Evolutionary conservation across 2,329 filamentous ascomycete species (phyloP), one percentile per base, ranked within the genome.

Genomic region (Colletotrichum gloeosporioides): DNA sequence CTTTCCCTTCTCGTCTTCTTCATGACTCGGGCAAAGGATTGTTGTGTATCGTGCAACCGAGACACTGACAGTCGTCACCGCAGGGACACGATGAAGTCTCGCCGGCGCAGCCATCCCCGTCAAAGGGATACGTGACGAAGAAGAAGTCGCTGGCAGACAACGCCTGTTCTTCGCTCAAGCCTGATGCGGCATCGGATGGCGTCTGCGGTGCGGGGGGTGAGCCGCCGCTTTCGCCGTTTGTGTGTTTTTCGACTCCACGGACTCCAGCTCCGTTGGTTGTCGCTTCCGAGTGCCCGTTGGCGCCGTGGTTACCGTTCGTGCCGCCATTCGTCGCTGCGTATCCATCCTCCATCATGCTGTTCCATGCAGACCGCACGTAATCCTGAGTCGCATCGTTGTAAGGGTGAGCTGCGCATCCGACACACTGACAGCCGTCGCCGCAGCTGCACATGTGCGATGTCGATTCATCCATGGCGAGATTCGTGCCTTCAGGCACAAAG

Each of bases 371-470:
- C 68, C 88, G 85, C 4, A 92, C 86, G 74, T 88, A 88, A 66
- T 86, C 87, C 77, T 87, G 89, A 67, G 90, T 94, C 27, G 92
- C 90, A 9, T 91, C 87, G 78, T 94, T 94, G 80, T 92, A 93
- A 15, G 93, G 92, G 81, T 94, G 93, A 4, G 90, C 91, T 7
- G 92, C 88, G 81, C 93, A 95, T 13, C 92, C 93, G 44, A 94
- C 86, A 80, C 93, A 95, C 78, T 92, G 89, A 78, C 93, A 95
- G 32, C 86, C 86, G 70, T 93, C 90, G 25, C 93, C 93, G 80
- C 93, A 95, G 64, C 87, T 87, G 79, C 93, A 95, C 70, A 83
- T 85, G 62, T 85, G 85, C 69, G 81, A 85, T 25, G 83, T 86
- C 15, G 64, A 65, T 25, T 70, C 71, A 32, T 71, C 78, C 83